phyloP scores from a whole-genome alignment of 441 rosid species.

The Populus hybrid region DNA sequence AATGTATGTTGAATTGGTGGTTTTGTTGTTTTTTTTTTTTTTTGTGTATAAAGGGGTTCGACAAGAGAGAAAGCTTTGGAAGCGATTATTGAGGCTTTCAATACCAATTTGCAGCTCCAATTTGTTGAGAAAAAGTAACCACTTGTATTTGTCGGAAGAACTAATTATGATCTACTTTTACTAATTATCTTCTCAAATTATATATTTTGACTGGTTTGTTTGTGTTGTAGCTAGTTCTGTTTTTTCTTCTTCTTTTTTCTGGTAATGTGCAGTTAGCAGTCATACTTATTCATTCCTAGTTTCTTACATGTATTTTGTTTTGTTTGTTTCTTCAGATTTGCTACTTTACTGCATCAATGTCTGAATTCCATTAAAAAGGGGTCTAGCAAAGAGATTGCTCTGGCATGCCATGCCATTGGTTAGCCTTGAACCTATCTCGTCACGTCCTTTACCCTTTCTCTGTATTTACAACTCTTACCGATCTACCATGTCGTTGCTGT shows the following conservation, averaged over 20 bases:
- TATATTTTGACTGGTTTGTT: background rate
- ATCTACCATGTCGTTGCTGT: conserved; percentile 10
- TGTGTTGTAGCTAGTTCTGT: too few relatives aligned
- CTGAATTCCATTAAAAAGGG: conserved; percentile 66
- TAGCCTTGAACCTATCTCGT: conserved; percentile 23
- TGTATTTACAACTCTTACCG: background rate
- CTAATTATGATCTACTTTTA: background rate
- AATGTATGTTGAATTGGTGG: conserved; percentile 8
- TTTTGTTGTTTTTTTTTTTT: background rate
- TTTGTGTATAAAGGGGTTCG: conserved; percentile 54
- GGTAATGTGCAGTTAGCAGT: too few relatives aligned
- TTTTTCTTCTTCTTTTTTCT: background rate
- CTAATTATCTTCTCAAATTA: background rate
- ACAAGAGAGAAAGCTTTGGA: conserved; percentile 83
- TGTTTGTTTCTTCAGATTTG: conserved; percentile 48
- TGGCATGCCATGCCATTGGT: conserved; percentile 80
- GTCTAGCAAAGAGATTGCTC: conserved; percentile 61
- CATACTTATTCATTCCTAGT: too few relatives aligned
- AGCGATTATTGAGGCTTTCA: conserved; percentile 67
- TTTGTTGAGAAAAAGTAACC: conserved; percentile 81
- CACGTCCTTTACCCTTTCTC: background rate
- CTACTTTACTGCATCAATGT: conserved; percentile 74
- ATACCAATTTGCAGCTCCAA: conserved; percentile 58
- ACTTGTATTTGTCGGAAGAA: background rate
- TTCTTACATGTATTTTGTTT: background rate